phyloP scores from a whole-genome alignment of 176 grass and related monocot species.

The Thinopyrum elongatum region DNA sequence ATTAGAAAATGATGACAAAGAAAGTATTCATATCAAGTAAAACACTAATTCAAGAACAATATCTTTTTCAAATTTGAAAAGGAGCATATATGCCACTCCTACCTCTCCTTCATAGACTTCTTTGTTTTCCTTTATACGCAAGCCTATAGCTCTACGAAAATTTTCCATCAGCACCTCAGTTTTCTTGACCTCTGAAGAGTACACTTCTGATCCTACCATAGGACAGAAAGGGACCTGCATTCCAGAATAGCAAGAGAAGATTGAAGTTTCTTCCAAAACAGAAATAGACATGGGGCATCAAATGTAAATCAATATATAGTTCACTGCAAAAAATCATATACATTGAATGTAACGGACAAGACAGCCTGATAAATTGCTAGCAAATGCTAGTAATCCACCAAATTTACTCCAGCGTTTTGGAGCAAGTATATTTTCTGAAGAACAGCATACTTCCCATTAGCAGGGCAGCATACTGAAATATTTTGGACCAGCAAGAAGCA shows the following conservation, averaged over 20 bases:
- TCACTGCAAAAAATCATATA: neutral
- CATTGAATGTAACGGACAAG: neutral
- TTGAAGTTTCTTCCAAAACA: neutral
- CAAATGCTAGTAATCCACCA: neutral
- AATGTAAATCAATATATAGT: neutral
- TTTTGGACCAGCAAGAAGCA: neutral
- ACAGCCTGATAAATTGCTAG: neutral
- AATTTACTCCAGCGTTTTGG: neutral
- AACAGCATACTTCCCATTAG: neutral
- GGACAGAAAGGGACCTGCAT: slow-evolving; percentile 92
- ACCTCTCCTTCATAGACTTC: slow-evolving; percentile 98
- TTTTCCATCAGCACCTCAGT: slow-evolving; percentile 96
- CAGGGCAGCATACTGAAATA: neutral
- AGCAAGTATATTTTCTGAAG: neutral
- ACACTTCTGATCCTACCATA: slow-evolving; percentile 99
- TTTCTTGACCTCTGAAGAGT: slow-evolving; percentile 98
- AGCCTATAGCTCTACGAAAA: slow-evolving; percentile 87
- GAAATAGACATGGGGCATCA: neutral
- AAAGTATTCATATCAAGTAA: neutral
- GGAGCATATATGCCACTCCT: slow-evolving; percentile 7
- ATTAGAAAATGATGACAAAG: too few species aligned
- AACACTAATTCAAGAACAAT: neutral
- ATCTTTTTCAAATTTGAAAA: neutral
- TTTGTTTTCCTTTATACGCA: slow-evolving; percentile 99
- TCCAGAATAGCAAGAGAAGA: neutral